A percentile compares a stretch with the other conserved stretches of the same genome.
Evolutionary conservation across 352 stramenopile genomes (phyloP).

Genomic region (Pythium rhizo-oryzae): DNA sequence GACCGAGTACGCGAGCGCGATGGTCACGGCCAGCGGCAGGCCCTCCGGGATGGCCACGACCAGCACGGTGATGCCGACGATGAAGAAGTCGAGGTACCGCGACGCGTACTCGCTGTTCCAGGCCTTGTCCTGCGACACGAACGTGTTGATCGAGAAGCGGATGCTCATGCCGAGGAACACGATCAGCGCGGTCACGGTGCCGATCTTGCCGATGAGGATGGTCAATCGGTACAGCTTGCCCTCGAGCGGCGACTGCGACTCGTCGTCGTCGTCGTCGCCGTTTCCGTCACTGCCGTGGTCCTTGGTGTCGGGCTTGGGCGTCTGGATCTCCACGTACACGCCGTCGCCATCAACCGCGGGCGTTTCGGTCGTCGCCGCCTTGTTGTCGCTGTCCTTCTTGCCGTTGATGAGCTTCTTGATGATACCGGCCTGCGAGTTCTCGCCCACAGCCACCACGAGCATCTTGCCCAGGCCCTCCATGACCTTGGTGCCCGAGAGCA

Average conservation of each 20-base stretch:
- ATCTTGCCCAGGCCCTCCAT: slow-evolving; percentile 93
- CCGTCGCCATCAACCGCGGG: slow-evolving; percentile 35
- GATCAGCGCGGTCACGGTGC: slow-evolving; percentile 66
- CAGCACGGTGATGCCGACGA: slow-evolving; percentile 88
- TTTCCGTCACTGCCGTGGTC: slow-evolving; percentile 49
- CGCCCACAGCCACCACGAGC: slow-evolving; percentile 94
- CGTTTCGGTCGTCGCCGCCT: slow-evolving; percentile 52
- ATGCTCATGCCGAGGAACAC: slow-evolving; percentile 83
- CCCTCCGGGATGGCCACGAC: slow-evolving; percentile 99
- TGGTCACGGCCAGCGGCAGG: slow-evolving; percentile 97
- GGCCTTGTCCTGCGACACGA: slow-evolving; percentile 17
- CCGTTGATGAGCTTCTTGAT: slow-evolving; percentile 90
- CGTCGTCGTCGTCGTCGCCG: slow-evolving; percentile 29
- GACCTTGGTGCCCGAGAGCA: slow-evolving; percentile 95
- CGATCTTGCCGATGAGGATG: slow-evolving; percentile 84
- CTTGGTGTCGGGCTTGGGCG: slow-evolving; percentile 86
- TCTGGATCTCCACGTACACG: slow-evolving; percentile 38
- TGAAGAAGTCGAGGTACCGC: slow-evolving; percentile 84
- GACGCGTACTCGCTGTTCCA: slow-evolving; percentile 6
- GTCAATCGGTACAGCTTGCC: slow-evolving; percentile 83
- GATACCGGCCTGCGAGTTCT: slow-evolving; percentile 92
- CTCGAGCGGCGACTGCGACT: slow-evolving; percentile 76
- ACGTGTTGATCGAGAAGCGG: slow-evolving; percentile 66
- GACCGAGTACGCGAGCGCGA: slow-evolving; percentile 96
- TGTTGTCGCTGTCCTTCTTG: slow-evolving; percentile 44